Conservation (phyloP, 108 stramenopile species). For the Aurantiochytrium sp. region DNA sequence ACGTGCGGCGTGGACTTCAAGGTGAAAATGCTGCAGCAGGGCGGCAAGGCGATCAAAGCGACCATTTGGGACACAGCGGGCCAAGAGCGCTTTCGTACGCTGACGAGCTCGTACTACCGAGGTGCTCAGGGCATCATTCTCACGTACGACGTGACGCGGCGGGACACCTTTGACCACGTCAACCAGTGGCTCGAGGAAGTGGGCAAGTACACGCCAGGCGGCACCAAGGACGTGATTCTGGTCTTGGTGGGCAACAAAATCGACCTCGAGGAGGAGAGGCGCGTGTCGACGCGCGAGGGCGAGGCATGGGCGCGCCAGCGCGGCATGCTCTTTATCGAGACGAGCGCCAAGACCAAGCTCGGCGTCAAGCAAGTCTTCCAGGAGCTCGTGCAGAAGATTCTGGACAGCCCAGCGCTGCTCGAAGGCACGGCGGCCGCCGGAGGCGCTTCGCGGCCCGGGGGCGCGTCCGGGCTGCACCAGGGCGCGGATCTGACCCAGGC, state of each 20-base stretch:
- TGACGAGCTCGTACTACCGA: conserved; percentile 93
- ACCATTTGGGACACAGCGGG: conserved; percentile 64
- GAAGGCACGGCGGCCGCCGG: conserved; percentile 68
- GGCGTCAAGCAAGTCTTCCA: conserved; percentile 86
- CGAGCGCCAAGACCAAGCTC: conserved; percentile 61
- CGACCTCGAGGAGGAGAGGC: conserved; percentile 61
- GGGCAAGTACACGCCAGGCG: conserved; percentile 83
- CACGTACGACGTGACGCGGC: conserved; percentile 89
- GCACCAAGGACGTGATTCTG: conserved; percentile 91
- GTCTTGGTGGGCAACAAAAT: conserved; percentile 95
- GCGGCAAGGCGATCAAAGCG: conserved; percentile 36
- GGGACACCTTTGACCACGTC: conserved; percentile 95
- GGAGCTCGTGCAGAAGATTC: conserved; percentile 92
- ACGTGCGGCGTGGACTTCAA: conserved; percentile 97
- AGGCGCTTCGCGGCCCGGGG: neutral
- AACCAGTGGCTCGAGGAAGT: conserved; percentile 96
- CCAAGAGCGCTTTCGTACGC: conserved; percentile 96
- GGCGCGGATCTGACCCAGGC: conserved; percentile 2
- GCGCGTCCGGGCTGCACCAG: neutral
- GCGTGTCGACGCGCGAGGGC: conserved; percentile 37
- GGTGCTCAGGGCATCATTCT: conserved; percentile 98
- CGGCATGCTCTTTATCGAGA: conserved; percentile 42
- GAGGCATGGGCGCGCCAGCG: conserved; percentile 31
- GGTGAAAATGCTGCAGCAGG: conserved; percentile 59
- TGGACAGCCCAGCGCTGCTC: conserved; percentile 88